Evolutionary conservation across 306 rosid genomes (phyloP).

Genomic region (Malus fusca): DNA sequence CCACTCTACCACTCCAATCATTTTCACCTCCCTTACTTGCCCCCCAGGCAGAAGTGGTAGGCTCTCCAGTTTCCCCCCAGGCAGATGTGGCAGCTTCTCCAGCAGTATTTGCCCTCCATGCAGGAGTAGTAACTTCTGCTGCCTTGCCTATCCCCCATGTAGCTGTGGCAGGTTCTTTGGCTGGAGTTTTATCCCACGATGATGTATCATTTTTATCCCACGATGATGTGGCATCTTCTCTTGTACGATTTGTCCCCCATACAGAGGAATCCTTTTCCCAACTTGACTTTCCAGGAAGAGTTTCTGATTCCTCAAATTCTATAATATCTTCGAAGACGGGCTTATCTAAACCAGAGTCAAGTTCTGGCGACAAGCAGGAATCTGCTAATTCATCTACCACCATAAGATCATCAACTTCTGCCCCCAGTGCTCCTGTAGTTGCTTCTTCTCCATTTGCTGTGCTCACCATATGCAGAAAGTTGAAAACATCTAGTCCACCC

Average conservation of each 20-base stretch:
- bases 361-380: slow-evolving; percentile 51
- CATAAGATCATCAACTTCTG: slow-evolving; percentile 59
- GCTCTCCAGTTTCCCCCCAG: background rate
- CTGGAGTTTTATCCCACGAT: background rate
- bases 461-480: slow-evolving; percentile 63
- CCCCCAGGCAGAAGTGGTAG: slow-evolving; percentile 1
- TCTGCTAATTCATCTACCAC: slow-evolving; percentile 46
- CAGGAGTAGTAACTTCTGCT: background rate
- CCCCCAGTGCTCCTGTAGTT: slow-evolving; percentile 60
- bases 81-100: background rate
- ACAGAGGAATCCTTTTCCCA: slow-evolving; percentile 27
- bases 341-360: slow-evolving; percentile 39
- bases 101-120: background rate
- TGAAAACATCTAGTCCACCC: slow-evolving; percentile 62
- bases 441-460: slow-evolving; percentile 45
- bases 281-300: slow-evolving; percentile 18
- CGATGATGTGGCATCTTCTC: background rate
- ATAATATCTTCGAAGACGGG: slow-evolving; percentile 63
- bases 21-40: background rate
- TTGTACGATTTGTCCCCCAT: background rate
- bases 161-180: background rate
- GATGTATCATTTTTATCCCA: background rate
- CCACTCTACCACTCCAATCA: slow-evolving; percentile 6
- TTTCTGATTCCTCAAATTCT: slow-evolving; percentile 26
- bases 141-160: background rate